Evolutionary conservation across 2,329 filamentous ascomycete genomes (phyloP).

Genomic region (Hymenoscyphus infarciens): DNA sequence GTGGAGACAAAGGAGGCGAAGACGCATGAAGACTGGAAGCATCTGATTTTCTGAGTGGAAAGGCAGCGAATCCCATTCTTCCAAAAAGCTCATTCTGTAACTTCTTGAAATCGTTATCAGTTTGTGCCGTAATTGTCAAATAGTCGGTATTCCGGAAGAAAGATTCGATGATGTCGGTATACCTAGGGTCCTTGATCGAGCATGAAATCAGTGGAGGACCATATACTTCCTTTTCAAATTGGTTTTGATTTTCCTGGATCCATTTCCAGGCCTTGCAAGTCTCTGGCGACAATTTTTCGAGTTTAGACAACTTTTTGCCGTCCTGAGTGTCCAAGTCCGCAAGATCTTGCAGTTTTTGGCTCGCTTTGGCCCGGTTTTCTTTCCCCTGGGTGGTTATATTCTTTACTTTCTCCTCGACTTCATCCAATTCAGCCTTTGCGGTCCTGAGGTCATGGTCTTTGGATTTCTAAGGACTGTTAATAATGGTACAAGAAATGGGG

Average conservation of each 20-base stretch:
- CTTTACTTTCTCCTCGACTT: conserved; percentile 26
- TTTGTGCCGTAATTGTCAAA: conserved; percentile 70
- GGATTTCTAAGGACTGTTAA: conserved; percentile 43
- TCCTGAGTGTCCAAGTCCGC: conserved; percentile 65
- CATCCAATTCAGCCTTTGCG: conserved; percentile 41
- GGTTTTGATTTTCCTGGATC: conserved; percentile 66
- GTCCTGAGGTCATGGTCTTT: conserved; percentile 56
- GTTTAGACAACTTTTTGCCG: conserved; percentile 67
- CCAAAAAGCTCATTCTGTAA: conserved; percentile 64
- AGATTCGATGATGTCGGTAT: conserved; percentile 57
- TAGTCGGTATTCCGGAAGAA: conserved; percentile 52
- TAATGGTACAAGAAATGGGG: neutral
- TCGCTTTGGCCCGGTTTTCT: conserved; percentile 40
- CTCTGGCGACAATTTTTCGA: conserved; percentile 60
- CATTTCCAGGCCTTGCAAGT: conserved; percentile 73
- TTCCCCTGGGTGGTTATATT: conserved; percentile 39
- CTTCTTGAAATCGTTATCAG: conserved; percentile 67
- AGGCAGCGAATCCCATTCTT: conserved; percentile 61
- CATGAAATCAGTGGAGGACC: conserved; percentile 64
- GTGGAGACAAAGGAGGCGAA: conserved; percentile 45
- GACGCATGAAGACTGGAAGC: conserved; percentile 52
- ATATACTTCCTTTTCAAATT: conserved; percentile 60
- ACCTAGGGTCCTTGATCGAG: conserved; percentile 56
- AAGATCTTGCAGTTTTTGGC: conserved; percentile 46
- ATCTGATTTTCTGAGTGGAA: conserved; percentile 64